Conservation (phyloP, 2,329 filamentous ascomycete species). For the Fusarium begoniae region DNA sequence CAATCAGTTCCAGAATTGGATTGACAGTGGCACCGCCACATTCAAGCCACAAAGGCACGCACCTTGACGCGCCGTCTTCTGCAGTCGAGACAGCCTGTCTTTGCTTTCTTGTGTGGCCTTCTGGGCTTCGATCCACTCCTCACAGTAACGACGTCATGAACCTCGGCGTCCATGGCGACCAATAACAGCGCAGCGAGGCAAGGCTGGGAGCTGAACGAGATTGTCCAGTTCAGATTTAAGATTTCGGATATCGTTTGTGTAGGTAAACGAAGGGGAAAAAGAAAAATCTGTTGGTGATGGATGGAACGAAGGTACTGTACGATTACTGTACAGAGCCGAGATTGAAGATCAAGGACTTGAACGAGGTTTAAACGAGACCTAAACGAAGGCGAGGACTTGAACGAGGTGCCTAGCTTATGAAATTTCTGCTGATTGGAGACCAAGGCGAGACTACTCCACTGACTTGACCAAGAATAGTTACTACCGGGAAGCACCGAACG, state of each 20-base stretch:
- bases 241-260: not conserved
- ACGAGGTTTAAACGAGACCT: not conserved
- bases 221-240: accelerated
- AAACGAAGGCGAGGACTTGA: not conserved
- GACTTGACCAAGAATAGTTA: not conserved
- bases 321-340: not conserved
- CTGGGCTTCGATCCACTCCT: not conserved
- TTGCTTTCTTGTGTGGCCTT: constrained; percentile 9
- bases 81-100: constrained; percentile 2
- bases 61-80: constrained; percentile 17
- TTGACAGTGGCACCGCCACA: not conserved
- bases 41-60: not conserved
- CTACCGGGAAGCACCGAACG: not conserved
- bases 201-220: not conserved
- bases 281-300: not conserved
- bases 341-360: not conserved
- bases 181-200: not conserved
- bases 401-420: not conserved
- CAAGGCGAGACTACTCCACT: not conserved
- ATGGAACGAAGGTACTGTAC: not conserved
- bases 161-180: not conserved
- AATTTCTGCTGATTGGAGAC: not conserved
- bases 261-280: not conserved
- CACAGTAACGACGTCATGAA: not conserved
- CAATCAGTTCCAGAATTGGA: not conserved